These are phyloP conservation scores for Thalassia testudinum DNA, from an alignment of 116 monocot genomes.

Conservation along the genomic window DNA sequence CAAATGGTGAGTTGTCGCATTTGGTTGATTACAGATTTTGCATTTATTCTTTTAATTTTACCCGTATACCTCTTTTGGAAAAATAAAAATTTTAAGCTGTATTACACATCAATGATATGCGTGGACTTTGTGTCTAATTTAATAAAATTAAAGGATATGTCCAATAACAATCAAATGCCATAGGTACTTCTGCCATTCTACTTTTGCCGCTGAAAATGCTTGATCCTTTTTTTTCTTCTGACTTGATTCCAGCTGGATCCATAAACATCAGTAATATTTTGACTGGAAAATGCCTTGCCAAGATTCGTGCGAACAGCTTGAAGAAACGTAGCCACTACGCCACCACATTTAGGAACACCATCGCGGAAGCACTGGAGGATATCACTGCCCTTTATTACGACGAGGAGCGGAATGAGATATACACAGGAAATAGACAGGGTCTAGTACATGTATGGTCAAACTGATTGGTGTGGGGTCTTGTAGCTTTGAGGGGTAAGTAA, in stretches of 20 bases:
- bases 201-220: too few relatives aligned
- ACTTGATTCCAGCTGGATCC: constrained; percentile 43
- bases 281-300: constrained; percentile 68
- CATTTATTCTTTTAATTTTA: too few relatives aligned
- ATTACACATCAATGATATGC: too few relatives aligned
- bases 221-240: too few relatives aligned
- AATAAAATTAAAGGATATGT: too few relatives aligned
- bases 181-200: too few relatives aligned
- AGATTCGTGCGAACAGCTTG: constrained; percentile 27
- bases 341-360: constrained; percentile 16
- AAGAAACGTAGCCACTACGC: background rate
- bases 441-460: constrained; percentile 81
- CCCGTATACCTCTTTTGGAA: too few relatives aligned
- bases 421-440: constrained; percentile 58
- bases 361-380: constrained; percentile 47
- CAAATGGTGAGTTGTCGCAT: constrained; percentile 20
- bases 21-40: too few relatives aligned
- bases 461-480: constrained; percentile 8
- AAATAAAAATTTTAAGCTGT: too few relatives aligned
- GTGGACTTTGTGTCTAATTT: too few relatives aligned
- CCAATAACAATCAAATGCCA: too few relatives aligned
- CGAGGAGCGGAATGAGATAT: constrained; percentile 69
- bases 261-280: constrained; percentile 79
- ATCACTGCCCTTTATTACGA: constrained; percentile 72
- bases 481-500: too few relatives aligned